A percentile compares a stretch with the other conserved stretches of the same genome.
Conservation (phyloP, 495 filamentous ascomycete genomes). For the Penicillium coffeae region DNA sequence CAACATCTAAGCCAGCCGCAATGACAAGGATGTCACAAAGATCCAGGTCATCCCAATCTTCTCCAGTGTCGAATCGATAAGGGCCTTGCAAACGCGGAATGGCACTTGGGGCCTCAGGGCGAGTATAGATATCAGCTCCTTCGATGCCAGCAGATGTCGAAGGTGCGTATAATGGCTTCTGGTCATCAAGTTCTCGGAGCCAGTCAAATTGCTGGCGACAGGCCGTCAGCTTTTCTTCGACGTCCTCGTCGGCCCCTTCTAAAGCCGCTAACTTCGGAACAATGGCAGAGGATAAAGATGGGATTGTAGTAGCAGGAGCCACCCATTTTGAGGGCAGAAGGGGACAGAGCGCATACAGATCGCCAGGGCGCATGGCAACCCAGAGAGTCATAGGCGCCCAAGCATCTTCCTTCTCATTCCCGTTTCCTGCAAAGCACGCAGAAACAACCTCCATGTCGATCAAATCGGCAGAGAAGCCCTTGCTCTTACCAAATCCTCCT, state of each 20-base stretch:
- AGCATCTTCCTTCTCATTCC: conserved; percentile 59
- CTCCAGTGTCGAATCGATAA: conserved; percentile 64
- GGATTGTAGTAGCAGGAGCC: conserved; percentile 67
- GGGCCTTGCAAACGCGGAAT: conserved; percentile 83
- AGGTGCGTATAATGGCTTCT: conserved; percentile 53
- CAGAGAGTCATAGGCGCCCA: conserved; percentile 92
- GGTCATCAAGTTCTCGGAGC: conserved; percentile 75
- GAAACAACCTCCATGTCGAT: conserved; percentile 86
- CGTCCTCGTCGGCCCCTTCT: conserved; percentile 54
- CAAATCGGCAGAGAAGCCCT: conserved; percentile 77
- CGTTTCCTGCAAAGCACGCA: conserved; percentile 73
- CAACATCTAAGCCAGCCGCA: conserved; percentile 48
- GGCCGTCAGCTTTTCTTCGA: conserved; percentile 46
- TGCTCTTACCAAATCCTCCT: conserved; percentile 63
- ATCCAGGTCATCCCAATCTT: conserved; percentile 65
- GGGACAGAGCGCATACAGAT: conserved; percentile 88
- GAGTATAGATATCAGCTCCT: conserved; percentile 65
- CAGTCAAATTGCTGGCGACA: conserved; percentile 71
- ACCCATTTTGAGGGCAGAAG: conserved; percentile 79
- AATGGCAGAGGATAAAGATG: conserved; percentile 71
- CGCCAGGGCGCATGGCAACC: conserved; percentile 83
- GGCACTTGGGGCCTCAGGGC: conserved; percentile 65
- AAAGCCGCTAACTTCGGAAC: conserved; percentile 59
- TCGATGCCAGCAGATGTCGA: conserved; percentile 27
- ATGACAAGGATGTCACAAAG: conserved; percentile 59